Evolutionary conservation across 257 asterid species (phyloP).

Genomic region (Mentha longifolia): DNA sequence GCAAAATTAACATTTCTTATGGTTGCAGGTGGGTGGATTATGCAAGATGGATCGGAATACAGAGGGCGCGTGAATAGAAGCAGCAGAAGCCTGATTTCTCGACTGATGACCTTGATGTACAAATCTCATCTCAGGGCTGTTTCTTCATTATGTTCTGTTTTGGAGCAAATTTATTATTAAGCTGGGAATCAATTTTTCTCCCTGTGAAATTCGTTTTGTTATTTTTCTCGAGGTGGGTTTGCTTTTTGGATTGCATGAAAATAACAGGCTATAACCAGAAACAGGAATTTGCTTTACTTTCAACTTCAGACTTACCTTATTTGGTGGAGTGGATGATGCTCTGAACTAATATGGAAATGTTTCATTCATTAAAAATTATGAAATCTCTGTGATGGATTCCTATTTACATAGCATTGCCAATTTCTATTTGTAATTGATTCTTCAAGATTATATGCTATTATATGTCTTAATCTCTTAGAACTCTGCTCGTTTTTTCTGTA

Average conservation of each 20-base stretch:
- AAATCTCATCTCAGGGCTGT: not conserved
- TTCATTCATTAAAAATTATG: not conserved
- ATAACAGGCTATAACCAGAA: slow-evolving; percentile 21
- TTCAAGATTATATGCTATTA: not conserved
- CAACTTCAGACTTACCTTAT: not conserved
- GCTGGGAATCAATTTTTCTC: not conserved
- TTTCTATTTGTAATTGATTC: not conserved
- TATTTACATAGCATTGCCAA: not conserved
- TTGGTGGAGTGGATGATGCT: not conserved
- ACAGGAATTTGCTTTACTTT: slow-evolving; percentile 1
- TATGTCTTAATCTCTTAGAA: not conserved
- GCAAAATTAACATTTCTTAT: not conserved
- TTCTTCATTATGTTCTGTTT: slow-evolving; percentile 19
- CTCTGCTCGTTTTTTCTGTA: too few relatives aligned
- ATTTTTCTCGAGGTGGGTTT: not conserved
- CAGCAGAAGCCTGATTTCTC: slow-evolving; percentile 8
- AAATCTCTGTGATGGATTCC: not conserved
- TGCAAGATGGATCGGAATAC: slow-evolving; percentile 88
- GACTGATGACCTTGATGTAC: not conserved
- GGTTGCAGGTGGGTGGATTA: slow-evolving; percentile 94
- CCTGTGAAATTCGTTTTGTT: not conserved
- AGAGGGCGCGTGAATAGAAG: slow-evolving; percentile 61
- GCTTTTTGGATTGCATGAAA: not conserved
- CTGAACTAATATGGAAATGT: not conserved
- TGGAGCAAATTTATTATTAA: not conserved